Conservation (phyloP, 169 alveolate genomes). For the Plasmodium relictum region DNA sequence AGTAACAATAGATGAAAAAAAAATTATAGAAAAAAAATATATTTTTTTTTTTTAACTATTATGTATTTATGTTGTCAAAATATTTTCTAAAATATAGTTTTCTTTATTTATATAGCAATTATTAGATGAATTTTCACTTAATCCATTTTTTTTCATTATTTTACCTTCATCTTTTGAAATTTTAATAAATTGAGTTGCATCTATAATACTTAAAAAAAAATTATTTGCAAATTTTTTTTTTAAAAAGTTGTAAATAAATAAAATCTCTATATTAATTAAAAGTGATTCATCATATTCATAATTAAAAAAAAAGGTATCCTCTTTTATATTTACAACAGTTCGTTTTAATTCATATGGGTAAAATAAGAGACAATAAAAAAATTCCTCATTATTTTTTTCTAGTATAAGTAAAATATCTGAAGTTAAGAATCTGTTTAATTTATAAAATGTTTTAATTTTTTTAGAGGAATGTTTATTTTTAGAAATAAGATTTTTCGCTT, state of each 20-base stretch:
- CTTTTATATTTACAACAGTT: slow-evolving; percentile 19
- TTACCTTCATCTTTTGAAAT: not conserved
- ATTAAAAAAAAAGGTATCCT: slow-evolving; percentile 8
- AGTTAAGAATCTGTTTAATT: slow-evolving; percentile 25
- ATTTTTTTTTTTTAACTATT: too few species aligned
- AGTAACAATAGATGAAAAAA: too few species aligned
- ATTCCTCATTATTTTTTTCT: slow-evolving; percentile 25
- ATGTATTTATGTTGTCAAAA: too few species aligned
- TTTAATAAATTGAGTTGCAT: slow-evolving; percentile 56
- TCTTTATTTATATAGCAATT: not conserved
- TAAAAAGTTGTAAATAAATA: slow-evolving; percentile 37
- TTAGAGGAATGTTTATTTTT: not conserved
- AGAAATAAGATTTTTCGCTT: not conserved
- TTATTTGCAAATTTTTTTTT: slow-evolving; percentile 19
- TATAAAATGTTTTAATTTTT: slow-evolving; percentile 36
- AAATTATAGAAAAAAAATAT: too few species aligned
- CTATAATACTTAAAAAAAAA: slow-evolving; percentile 27
- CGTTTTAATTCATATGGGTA: slow-evolving; percentile 59
- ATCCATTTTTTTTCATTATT: not conserved
- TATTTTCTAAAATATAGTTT: not conserved
- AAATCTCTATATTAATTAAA: slow-evolving; percentile 31
- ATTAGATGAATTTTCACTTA: slow-evolving; percentile 7
- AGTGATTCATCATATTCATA: slow-evolving; percentile 38
- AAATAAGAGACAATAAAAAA: slow-evolving; percentile 38
- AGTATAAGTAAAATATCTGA: slow-evolving; percentile 29